phyloP scores from a whole-genome alignment of 225 moss, liverwort and hornwort genomes.

The Neckera pumila region DNA sequence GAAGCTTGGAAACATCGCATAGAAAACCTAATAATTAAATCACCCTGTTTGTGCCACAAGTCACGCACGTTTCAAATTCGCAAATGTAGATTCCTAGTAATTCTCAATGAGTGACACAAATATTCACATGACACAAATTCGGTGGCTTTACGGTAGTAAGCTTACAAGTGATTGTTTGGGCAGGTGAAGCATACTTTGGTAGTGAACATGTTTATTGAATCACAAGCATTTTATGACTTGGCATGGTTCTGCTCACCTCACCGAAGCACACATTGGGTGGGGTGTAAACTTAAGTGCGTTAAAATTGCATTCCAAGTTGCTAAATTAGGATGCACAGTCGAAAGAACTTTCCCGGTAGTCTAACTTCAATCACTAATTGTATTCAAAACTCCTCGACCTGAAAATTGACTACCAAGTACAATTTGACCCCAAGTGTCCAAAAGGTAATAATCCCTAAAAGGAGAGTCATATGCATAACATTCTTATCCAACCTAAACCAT shows the following conservation, averaged over 20 bases:
- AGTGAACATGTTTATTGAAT: not conserved
- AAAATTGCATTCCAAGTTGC: not conserved
- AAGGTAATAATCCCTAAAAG: too few relatives aligned
- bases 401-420: not conserved
- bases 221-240: not conserved
- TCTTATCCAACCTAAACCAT: too few relatives aligned
- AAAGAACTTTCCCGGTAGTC: not conserved
- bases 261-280: not conserved
- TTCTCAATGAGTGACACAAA: not conserved
- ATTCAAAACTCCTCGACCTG: not conserved
- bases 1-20: not conserved
- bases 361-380: not conserved
- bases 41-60: not conserved
- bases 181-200: too few relatives aligned
- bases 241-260: not conserved
- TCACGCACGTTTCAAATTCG: not conserved
- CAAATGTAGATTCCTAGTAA: not conserved
- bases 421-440: too few relatives aligned
- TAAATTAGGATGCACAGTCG: not conserved
- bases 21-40: not conserved
- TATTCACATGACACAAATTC: not conserved
- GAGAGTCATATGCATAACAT: too few relatives aligned
- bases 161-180: too few relatives aligned
- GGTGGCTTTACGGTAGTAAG: not conserved
- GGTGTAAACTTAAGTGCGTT: not conserved